Evolutionary conservation across 208 protist species (phyloP), one percentile per base, ranked within the genome.

Genomic region (Crithidia mellificae): DNA sequence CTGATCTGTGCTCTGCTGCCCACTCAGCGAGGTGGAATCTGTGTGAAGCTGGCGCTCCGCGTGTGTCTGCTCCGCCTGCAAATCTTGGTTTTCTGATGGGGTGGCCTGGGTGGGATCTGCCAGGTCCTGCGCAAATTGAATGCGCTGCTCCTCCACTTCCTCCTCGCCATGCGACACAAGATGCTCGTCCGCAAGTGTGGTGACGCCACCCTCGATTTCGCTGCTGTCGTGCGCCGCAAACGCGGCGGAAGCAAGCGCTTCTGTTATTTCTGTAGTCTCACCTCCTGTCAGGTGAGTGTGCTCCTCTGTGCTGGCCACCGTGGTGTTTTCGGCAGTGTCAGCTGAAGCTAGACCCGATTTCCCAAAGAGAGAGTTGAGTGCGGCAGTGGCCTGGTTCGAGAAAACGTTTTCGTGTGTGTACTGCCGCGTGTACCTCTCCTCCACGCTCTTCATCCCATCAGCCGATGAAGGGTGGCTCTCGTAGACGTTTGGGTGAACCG

Each of bases 141-240:
- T 49, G 15, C 52, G 44, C 30, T 39, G 25, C 55, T 77, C 76
- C 59, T 29, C 6, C 34, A 77, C 5, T 55, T 81, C 76, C 49
- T 81, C 76, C 32, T 81, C 76, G 2, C 63, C 70, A 22, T 67
- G 27, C 1, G 70, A 77, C 0, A 49, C 58, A 2, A 55, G 17
- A n/a, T n/a, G n/a, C n/a, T n/a, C n/a, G n/a, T n/a, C n/a, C n/a
- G n/a, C n/a, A n/a, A n/a, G n/a, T n/a, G n/a, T n/a, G n/a, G n/a
- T n/a, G n/a, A n/a, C n/a, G n/a, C n/a, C n/a, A n/a, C n/a, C n/a
- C n/a, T 29, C 54, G 5, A 3, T 25, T 8, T 29, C 56, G 43
- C 15, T 6, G 19, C 12, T 11, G 19, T 6, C 14, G 5, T 49
- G 15, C 43, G 43, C 19, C 19, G 43, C n/a, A 20, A 22, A 17